Evolutionary conservation across 345 rosid genomes (phyloP).

Genomic region (Arabis hirsuta): DNA sequence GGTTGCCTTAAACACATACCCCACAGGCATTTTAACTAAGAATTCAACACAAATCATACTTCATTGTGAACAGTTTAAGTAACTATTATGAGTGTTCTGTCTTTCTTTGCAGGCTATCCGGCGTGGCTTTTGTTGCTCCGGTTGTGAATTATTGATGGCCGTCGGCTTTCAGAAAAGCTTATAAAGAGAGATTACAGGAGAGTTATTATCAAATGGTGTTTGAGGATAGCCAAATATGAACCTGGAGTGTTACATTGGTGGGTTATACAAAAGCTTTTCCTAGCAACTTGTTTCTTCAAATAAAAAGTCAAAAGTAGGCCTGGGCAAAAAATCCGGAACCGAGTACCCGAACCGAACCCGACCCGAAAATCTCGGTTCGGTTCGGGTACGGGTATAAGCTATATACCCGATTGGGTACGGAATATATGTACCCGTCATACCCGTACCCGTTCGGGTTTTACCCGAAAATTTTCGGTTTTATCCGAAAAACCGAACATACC

Average conservation of each 20-base stretch:
- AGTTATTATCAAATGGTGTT: constrained; percentile 50
- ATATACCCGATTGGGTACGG: too few species aligned
- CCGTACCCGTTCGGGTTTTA: too few species aligned
- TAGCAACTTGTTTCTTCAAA: too few species aligned
- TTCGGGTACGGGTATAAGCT: too few species aligned
- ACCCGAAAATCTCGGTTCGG: too few species aligned
- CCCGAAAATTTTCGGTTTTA: too few species aligned
- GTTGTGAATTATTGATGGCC: constrained; percentile 82
- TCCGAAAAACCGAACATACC: too few species aligned
- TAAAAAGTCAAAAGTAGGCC: too few species aligned
- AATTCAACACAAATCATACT: constrained; percentile 3
- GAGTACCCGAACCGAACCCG: too few species aligned
- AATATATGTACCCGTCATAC: too few species aligned
- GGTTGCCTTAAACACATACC: constrained; percentile 87
- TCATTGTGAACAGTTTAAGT: background rate
- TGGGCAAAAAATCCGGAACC: too few species aligned
- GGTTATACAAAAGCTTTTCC: constrained; percentile 67
- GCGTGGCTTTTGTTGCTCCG: constrained; percentile 78
- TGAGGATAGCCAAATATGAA: constrained; percentile 62
- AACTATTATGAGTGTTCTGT: background rate
- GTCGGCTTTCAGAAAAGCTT: constrained; percentile 64
- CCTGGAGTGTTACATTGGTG: constrained; percentile 81
- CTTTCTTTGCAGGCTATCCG: constrained; percentile 68
- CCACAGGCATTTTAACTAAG: constrained; percentile 53
- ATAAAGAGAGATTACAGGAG: constrained; percentile 66